A percentile compares a stretch with the other conserved stretches of the same genome.
These are phyloP conservation scores for Aspergillus puulaauensis DNA, from an alignment of 2,329 filamentous ascomycete species.

Conservation along the genomic window DNA sequence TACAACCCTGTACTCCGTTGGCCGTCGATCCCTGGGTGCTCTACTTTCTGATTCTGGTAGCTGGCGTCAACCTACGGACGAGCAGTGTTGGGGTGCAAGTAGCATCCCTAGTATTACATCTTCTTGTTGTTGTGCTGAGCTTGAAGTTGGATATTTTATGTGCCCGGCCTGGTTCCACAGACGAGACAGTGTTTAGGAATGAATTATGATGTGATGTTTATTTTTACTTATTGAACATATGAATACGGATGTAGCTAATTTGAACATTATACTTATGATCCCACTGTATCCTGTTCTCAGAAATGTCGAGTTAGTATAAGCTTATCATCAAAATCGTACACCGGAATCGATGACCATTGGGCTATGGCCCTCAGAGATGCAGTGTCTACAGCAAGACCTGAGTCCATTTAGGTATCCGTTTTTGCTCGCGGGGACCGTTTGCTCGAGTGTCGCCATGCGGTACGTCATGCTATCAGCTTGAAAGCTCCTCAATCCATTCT, in stretches of 20 bases:
- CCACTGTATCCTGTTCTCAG: too few relatives aligned
- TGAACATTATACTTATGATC: not conserved
- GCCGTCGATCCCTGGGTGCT: constrained; percentile 64
- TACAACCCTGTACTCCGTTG: constrained; percentile 69
- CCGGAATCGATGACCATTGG: too few relatives aligned
- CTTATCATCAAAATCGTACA: too few relatives aligned
- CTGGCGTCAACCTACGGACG: constrained; percentile 60
- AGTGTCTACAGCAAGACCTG: too few relatives aligned
- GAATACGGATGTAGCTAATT: not conserved
- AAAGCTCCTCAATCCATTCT: too few relatives aligned
- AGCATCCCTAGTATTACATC: constrained; percentile 48
- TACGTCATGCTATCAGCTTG: too few relatives aligned
- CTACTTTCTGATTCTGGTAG: constrained; percentile 67
- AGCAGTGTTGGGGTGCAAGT: constrained; percentile 39
- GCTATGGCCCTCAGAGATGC: too few relatives aligned
- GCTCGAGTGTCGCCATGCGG: too few relatives aligned
- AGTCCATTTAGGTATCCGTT: too few relatives aligned
- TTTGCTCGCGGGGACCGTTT: too few relatives aligned
- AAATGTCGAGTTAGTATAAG: too few relatives aligned
- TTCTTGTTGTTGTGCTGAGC: constrained; percentile 43
- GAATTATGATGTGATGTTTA: not conserved
- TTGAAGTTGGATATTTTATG: constrained; percentile 31
- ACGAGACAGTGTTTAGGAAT: not conserved
- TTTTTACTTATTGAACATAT: not conserved
- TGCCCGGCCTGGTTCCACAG: not conserved